phyloP scores from a whole-genome alignment of 306 rosid genomes.

The Trifolium repens region DNA sequence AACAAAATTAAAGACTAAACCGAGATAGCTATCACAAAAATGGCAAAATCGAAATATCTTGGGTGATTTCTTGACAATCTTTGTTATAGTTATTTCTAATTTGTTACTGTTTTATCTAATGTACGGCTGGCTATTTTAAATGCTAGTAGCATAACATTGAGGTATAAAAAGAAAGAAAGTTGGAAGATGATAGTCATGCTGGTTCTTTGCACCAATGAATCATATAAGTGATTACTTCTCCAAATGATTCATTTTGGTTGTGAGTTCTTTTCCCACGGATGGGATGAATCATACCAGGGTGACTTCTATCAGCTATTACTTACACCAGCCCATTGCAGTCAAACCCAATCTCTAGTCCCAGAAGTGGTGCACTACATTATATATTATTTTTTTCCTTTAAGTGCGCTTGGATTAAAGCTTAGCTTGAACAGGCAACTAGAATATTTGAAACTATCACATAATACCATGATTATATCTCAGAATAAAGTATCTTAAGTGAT shows the following conservation, averaged over 20 bases:
- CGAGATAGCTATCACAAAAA: background rate
- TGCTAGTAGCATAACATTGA: background rate
- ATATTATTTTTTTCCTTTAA: background rate
- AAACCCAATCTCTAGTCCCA: background rate
- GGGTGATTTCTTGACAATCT: background rate
- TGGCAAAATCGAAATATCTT: background rate
- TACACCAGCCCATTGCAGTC: background rate
- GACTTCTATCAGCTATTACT: background rate
- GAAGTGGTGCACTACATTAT: background rate
- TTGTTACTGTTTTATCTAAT: background rate
- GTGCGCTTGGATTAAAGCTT: background rate
- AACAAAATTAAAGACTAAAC: constrained; percentile 7
- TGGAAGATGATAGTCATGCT: constrained; percentile 6
- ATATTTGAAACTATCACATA: background rate
- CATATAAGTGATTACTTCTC: constrained; percentile 12
- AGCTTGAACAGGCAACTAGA: background rate
- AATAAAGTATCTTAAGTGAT: constrained; percentile 12
- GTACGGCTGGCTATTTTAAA: background rate
- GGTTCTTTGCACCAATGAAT: constrained; percentile 13
- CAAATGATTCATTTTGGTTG: background rate
- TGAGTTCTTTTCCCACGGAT: background rate
- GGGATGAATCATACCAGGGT: constrained; percentile 3
- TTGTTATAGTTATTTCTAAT: background rate
- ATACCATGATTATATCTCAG: background rate
- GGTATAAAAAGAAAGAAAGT: background rate